Evolutionary conservation across 352 stramenopile genomes (phyloP), one percentile per base, ranked within the genome.

Genomic region (Pythium dissimile): DNA sequence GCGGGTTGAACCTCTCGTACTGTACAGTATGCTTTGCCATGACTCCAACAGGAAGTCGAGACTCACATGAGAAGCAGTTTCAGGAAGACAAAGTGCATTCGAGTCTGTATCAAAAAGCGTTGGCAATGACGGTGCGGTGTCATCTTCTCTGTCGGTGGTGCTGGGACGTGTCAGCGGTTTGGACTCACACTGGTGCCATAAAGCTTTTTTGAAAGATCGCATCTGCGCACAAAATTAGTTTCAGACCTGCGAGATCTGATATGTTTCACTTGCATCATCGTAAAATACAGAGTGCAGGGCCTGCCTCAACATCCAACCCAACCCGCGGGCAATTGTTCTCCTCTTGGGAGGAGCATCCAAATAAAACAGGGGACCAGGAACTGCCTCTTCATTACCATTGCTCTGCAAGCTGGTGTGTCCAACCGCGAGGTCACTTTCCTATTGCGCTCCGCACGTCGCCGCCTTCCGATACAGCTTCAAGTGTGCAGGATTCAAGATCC

Each of bases 231-330:
- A 51, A 52, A 44, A 49, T 58, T 56, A 16, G 34, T n/a, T 5
- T 11, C 27, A n/a, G n/a, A 59, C 60, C 60, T 68, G 39, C 28
- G 39, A 56, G 41, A 68, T 15, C 31, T 13, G 28, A 68, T 68
- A 68, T 52, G 52, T 68, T 68, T 59, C 60, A 54, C 59, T 66
- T 66, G 45, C 35, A 26, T 24, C 24, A 10, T 20, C 5, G 51
- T 59, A 59, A 59, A 59, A 28, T 59, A 59, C 51, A 13, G 31
- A 35, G 8, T n/a, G n/a, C 23, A 18, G 15, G 13, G n/a, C 44
- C 11, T 30, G 18, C 38, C 28, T 30, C 23, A 51, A 35, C 30
- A 43, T 31, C 41, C 48, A 44, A 60, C 41, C 52, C 20, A 50
- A 50, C 52, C 52, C 39, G 26, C 52, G 38, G 34, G 28, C 26